These are phyloP conservation scores for Priceomyces medius DNA, from an alignment of 805 yeast genomes.

Conservation along the genomic window DNA sequence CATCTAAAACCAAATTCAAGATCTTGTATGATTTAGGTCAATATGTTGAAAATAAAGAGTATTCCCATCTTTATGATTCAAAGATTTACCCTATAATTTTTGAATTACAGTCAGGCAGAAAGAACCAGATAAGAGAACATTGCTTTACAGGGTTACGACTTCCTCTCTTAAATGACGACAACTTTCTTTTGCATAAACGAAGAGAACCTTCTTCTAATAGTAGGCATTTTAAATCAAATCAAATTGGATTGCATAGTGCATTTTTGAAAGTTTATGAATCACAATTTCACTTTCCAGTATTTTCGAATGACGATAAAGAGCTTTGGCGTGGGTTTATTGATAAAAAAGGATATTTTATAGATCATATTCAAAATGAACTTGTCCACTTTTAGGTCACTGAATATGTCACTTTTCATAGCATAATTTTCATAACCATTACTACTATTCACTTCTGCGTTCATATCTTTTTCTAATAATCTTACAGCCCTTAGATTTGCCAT, in stretches of 20 bases:
- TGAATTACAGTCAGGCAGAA: slow-evolving; percentile 22
- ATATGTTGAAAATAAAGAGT: slow-evolving; percentile 4
- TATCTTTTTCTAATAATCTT: too few relatives aligned
- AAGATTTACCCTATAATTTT: slow-evolving; percentile 18
- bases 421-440: too few relatives aligned
- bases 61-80: slow-evolving; percentile 14
- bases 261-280: slow-evolving; percentile 7
- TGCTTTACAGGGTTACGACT: slow-evolving; percentile 16
- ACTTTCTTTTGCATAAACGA: slow-evolving; percentile 17
- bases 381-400: neutral
- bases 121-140: slow-evolving; percentile 27
- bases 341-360: slow-evolving; percentile 9
- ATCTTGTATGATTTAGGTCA: slow-evolving; percentile 13
- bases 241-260: slow-evolving; percentile 24
- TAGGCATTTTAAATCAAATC: slow-evolving; percentile 16
- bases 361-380: slow-evolving; percentile 9
- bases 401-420: too few relatives aligned
- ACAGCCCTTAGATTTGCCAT: too few relatives aligned
- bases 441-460: too few relatives aligned
- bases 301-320: slow-evolving; percentile 7
- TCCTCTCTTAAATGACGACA: slow-evolving; percentile 23
- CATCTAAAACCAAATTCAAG: slow-evolving; percentile 16
- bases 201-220: slow-evolving; percentile 13
- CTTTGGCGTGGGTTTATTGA: slow-evolving; percentile 15
- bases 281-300: slow-evolving; percentile 9